Base-by-base conservation (phyloP, 1,284 basidiomycete species). In the Tilletia walkeri region DNA sequence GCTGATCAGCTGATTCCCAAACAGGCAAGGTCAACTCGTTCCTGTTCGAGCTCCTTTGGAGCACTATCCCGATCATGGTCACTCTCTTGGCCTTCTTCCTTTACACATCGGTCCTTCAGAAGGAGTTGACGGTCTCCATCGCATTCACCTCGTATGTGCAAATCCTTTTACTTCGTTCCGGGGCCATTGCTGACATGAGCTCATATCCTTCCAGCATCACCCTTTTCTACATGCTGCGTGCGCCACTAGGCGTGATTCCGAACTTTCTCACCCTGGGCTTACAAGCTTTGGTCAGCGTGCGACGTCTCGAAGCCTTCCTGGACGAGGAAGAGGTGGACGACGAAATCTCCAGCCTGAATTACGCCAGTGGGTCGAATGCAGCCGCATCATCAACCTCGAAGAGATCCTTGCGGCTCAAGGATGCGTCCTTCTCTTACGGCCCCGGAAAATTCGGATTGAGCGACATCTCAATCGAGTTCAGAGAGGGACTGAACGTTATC, bases 171-270 rank as follows among this genome's bases (percentile, higher is more conserved):
- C 1, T 45, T 45, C 14, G 14, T 14, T 1, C 91, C 91, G 90
- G 76, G 86, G 89, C 39, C 88, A 92, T 54, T 14, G 34, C 59
- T 63, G 59, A 39, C 59, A 18, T 53, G 50, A 1, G 41, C 1
- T 53, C 50, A 3, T n/a, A 12, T 2, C 18, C 7, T 34, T 41
- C 59, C 16, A 63, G 59, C 6, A 91, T 91, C 0, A 84, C 87
- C 86, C 88, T 68, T 84, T 90, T 50, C 84, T 90, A 1, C 88
- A 89, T 65, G 59, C 68, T 20, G 50, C 63, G 48, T 45, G 61
- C 47, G 54, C 56, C 30, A n/a, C 39, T 47, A 36, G 38, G 45
- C 9, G 68, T 30, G 36, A 66, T 45, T 36, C 65, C 67, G 66
- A 39, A 24, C n/a, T 72, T 48, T 38, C 59, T 67, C 24, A 79